Evolutionary conservation across 768 basidiomycete species (phyloP).

Genomic region (Agaricus subrufescens): DNA sequence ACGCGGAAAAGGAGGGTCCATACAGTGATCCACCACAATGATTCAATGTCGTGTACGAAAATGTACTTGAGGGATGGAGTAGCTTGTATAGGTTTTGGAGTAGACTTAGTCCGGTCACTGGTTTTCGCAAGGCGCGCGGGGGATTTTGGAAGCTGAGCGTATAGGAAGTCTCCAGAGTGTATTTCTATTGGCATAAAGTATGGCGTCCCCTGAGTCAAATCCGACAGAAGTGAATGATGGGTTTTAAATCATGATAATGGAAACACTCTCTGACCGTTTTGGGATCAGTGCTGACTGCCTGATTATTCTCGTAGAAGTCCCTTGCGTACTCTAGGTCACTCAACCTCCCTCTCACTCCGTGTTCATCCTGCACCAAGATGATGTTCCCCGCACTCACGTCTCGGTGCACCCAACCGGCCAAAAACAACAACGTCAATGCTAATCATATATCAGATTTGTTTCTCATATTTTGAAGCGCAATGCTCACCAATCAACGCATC

Average conservation of each 20-base stretch:
- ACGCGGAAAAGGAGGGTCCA: background rate
- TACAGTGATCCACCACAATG: background rate
- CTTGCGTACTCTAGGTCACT: slow-evolving; percentile 9
- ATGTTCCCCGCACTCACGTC: slow-evolving; percentile 9
- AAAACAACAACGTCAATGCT: slow-evolving; percentile 4
- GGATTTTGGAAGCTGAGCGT: too few species aligned
- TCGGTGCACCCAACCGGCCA: slow-evolving; percentile 9
- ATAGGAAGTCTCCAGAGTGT: background rate
- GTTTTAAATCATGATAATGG: background rate
- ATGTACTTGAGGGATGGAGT: background rate
- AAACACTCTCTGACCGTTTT: background rate
- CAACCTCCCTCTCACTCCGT: background rate
- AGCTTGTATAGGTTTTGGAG: background rate
- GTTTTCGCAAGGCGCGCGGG: background rate
- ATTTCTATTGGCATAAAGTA: slow-evolving; percentile 6
- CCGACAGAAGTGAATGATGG: background rate
- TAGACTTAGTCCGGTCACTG: background rate
- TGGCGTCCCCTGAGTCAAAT: background rate
- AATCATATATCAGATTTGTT: background rate
- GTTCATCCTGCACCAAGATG: background rate
- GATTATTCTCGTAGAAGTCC: background rate
- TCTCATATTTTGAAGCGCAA: background rate
- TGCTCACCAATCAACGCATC: background rate
- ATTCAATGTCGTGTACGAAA: background rate
- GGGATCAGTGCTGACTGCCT: background rate